phyloP scores from a whole-genome alignment of 1,284 basidiomycete genomes.

The Sparassis latifolia region DNA sequence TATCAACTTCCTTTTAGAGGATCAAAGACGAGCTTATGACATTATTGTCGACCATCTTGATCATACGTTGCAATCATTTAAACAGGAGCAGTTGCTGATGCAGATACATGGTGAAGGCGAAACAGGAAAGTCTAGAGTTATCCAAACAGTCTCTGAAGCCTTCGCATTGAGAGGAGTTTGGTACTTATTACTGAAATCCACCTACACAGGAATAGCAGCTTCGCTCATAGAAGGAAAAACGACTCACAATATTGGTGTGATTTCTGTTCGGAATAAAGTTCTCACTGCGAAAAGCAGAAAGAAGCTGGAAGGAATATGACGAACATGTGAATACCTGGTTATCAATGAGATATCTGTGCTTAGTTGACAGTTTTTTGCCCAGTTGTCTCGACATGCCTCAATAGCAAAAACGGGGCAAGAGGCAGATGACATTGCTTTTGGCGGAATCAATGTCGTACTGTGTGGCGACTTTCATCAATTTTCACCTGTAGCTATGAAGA shows the following conservation, averaged over 20 bases:
- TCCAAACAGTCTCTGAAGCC: too few relatives aligned
- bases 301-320: constrained; percentile 3
- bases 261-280: not conserved
- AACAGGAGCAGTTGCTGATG: constrained; percentile 21
- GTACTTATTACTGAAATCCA: constrained; percentile 18
- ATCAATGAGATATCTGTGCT: constrained; percentile 32
- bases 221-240: constrained; percentile 27
- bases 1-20: too few relatives aligned
- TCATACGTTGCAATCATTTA: too few relatives aligned
- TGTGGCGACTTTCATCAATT: constrained; percentile 36
- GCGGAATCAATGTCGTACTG: constrained; percentile 32
- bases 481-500: constrained; percentile 24
- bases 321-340: constrained; percentile 20
- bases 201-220: constrained; percentile 30
- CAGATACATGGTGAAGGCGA: too few relatives aligned
- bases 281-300: constrained; percentile 2
- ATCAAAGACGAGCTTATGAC: too few relatives aligned
- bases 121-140: too few relatives aligned
- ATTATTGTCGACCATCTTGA: too few relatives aligned
- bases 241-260: constrained; percentile 11
- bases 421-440: constrained; percentile 20
- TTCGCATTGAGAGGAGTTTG: too few relatives aligned
- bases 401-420: constrained; percentile 10
- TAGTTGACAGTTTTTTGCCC: constrained; percentile 19
- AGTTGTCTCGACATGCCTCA: constrained; percentile 15